Percentiles rank a stretch among this genome's conserved stretches.
These are phyloP conservation scores for Plasmodium billcollinsi DNA, from an alignment of 169 alveolate species.

Conservation along the genomic window DNA sequence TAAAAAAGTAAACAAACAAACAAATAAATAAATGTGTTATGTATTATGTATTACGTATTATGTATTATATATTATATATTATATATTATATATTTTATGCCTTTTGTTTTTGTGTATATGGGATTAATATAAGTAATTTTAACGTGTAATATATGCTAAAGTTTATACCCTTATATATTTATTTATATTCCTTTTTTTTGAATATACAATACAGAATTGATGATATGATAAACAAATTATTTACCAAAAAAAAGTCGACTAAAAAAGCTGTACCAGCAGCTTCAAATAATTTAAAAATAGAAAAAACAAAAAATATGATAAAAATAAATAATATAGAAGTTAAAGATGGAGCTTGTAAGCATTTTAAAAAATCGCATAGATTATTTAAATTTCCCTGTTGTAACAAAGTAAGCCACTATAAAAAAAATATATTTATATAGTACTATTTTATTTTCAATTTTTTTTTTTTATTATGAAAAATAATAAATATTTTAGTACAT, in stretches of 20 bases:
- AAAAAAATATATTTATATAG: not conserved
- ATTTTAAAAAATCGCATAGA: slow-evolving; percentile 80
- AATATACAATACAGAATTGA: slow-evolving; percentile 28
- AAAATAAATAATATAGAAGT: slow-evolving; percentile 75
- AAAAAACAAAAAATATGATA: slow-evolving; percentile 55
- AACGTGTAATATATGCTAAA: not conserved
- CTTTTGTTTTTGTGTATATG: not conserved
- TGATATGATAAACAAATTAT: slow-evolving; percentile 66
- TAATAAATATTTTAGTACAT: not conserved
- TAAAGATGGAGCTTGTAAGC: slow-evolving; percentile 81
- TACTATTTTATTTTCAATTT: not conserved
- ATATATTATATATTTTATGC: too few species aligned
- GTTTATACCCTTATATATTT: not conserved
- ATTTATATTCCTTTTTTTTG: not conserved
- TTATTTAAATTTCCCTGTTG: slow-evolving; percentile 82
- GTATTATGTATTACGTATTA: not conserved
- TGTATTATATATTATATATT: not conserved
- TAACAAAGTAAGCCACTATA: slow-evolving; percentile 59
- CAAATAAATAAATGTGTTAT: not conserved
- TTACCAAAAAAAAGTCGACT: slow-evolving; percentile 37
- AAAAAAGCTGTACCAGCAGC: slow-evolving; percentile 14
- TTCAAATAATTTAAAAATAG: slow-evolving; percentile 69
- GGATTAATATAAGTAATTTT: not conserved
- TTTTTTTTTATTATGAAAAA: not conserved
- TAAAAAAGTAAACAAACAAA: slow-evolving; percentile 51